These are phyloP conservation scores for Penicillium olsonii DNA, from an alignment of 2,329 filamentous ascomycete genomes.

Conservation along the genomic window DNA sequence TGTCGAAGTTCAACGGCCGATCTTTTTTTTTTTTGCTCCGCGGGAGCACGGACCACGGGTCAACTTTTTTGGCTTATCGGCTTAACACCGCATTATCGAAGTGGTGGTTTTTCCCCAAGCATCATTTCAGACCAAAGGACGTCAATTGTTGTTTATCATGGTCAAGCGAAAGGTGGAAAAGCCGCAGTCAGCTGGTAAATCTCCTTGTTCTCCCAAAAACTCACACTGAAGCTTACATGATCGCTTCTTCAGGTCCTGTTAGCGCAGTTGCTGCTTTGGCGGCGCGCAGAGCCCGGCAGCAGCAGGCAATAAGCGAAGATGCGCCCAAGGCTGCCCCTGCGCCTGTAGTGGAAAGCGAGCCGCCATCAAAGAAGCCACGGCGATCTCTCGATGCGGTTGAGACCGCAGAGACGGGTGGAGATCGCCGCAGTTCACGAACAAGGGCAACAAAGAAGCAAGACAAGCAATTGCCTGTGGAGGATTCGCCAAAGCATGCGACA, in stretches of 20 bases:
- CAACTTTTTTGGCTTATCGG: conserved; percentile 32
- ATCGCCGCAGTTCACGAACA: conserved; percentile 16
- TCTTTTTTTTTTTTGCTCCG: conserved; percentile 45
- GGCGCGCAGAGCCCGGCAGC: conserved; percentile 44
- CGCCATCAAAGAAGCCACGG: conserved; percentile 38
- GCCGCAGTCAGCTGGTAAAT: conserved; percentile 35
- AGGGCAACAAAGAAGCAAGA: conserved; percentile 25
- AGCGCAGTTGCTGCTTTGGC: conserved; percentile 47
- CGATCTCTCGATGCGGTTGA: conserved; percentile 27
- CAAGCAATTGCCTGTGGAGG: conserved; percentile 14
- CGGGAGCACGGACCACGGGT: conserved; percentile 42
- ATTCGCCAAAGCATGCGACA: conserved; percentile 9
- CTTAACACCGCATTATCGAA: conserved; percentile 24
- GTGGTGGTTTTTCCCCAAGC: conserved; percentile 1
- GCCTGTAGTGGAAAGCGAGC: conserved; percentile 27
- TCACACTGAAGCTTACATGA: conserved; percentile 8
- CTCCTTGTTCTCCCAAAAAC: conserved; percentile 4
- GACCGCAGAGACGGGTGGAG: conserved; percentile 12
- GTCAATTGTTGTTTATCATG: conserved; percentile 7
- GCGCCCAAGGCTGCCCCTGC: conserved; percentile 21
- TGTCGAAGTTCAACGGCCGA: conserved; percentile 14
- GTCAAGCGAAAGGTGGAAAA: conserved; percentile 45
- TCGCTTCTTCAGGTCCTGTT: conserved; percentile 32
- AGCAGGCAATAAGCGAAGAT: conserved; percentile 29
- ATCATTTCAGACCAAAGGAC: not conserved